Evolutionary conservation across 257 asterid species (phyloP).

Genomic region (Solanum piurae): DNA sequence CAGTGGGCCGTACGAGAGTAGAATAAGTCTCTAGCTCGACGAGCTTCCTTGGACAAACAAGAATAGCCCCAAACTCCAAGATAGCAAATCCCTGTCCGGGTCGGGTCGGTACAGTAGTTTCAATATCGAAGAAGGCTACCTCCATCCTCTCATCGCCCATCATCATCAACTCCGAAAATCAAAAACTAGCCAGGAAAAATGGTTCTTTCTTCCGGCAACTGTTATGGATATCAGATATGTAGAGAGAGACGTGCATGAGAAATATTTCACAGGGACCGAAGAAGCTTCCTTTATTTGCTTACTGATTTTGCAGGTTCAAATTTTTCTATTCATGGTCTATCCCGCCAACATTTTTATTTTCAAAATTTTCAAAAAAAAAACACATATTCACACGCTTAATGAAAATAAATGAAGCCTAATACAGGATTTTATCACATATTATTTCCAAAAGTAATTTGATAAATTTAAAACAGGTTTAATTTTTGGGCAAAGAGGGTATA

Average conservation of each 20-base stretch:
- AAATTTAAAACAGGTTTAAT: not conserved
- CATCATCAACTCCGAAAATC: not conserved
- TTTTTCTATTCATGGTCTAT: not conserved
- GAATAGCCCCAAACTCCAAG: slow-evolving; percentile 80
- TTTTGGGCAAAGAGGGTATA: not conserved
- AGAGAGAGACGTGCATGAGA: not conserved
- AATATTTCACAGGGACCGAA: not conserved
- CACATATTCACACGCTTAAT: too few relatives aligned
- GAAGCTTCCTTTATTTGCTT: not conserved
- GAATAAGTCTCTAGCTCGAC: slow-evolving; percentile 72
- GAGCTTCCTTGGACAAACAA: slow-evolving; percentile 90
- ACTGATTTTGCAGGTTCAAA: not conserved
- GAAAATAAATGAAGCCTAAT: not conserved
- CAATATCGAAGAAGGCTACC: slow-evolving; percentile 88
- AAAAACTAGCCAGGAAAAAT: not conserved
- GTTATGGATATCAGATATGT: not conserved
- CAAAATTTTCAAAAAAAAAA: not conserved
- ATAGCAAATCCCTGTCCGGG: slow-evolving; percentile 60
- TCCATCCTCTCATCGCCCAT: slow-evolving; percentile 44
- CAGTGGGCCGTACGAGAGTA: slow-evolving; percentile 63
- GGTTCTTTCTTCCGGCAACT: not conserved
- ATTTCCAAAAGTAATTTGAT: not conserved
- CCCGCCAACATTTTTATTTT: not conserved
- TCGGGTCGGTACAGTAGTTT: slow-evolving; percentile 78
- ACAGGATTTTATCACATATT: not conserved